Conservation (phyloP, 768 basidiomycete genomes). For the Mycena galericulata region DNA sequence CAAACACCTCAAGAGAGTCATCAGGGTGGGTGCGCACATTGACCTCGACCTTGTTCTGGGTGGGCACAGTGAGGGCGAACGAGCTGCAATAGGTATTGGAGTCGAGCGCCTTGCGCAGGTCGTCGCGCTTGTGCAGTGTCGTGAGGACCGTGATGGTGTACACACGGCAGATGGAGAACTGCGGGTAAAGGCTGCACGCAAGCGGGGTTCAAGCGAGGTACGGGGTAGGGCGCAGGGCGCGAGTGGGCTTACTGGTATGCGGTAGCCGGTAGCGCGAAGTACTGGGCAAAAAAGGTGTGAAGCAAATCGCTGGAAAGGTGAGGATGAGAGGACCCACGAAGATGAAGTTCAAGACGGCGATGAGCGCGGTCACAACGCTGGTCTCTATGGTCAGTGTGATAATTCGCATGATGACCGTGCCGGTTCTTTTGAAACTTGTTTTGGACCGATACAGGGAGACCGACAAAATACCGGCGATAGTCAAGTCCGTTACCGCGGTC, state of each 20-base stretch:
- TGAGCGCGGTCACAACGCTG: not conserved
- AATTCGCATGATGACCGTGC: constrained; percentile 7
- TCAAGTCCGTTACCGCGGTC: constrained; percentile 24
- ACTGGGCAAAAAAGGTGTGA: not conserved
- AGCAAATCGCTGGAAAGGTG: not conserved
- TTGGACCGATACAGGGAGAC: not conserved
- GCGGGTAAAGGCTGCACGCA: constrained; percentile 17
- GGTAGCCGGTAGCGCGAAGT: not conserved
- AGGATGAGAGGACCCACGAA: not conserved
- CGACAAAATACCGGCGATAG: constrained; percentile 16
- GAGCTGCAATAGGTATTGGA: not conserved
- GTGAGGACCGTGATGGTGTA: constrained; percentile 29
- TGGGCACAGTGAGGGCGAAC: not conserved
- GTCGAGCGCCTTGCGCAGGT: not conserved
- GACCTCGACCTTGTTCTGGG: not conserved
- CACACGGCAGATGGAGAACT: constrained; percentile 26
- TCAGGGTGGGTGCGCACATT: constrained; percentile 1
- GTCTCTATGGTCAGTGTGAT: constrained; percentile 15
- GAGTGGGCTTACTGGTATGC: constrained; percentile 9
- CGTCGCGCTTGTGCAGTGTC: constrained; percentile 20
- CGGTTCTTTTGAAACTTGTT: constrained; percentile 1
- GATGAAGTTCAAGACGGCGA: not conserved
- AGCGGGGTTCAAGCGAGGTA: constrained; percentile 4
- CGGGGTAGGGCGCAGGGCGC: not conserved
- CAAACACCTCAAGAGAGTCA: not conserved